phyloP scores from a whole-genome alignment of 75 land plant genomes.

The Pinus taeda region DNA sequence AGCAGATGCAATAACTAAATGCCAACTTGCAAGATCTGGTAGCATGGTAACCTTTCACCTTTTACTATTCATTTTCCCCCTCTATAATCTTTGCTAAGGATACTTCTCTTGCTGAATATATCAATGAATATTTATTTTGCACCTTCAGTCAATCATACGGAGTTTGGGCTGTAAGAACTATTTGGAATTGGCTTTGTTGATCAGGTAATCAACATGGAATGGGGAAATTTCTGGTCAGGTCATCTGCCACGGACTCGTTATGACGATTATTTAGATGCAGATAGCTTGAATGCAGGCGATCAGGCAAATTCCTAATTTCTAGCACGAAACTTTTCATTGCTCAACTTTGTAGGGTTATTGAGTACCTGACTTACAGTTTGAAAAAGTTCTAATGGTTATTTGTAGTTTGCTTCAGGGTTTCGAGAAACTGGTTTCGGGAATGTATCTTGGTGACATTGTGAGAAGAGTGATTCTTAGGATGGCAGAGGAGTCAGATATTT shows the following conservation, averaged over 20 bases:
- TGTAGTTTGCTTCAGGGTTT: constrained; percentile 61
- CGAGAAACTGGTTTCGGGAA: constrained; percentile 96
- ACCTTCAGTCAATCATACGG: not conserved
- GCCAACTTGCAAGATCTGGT: constrained; percentile 71
- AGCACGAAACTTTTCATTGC: not conserved
- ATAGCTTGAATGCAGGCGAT: constrained; percentile 77
- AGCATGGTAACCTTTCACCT: constrained; percentile 52
- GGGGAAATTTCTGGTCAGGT: constrained; percentile 97
- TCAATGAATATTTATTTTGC: not conserved
- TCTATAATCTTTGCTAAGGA: not conserved
- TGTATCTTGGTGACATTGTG: constrained; percentile 96
- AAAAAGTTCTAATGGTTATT: not conserved
- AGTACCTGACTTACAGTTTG: not conserved
- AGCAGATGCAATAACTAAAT: constrained; percentile 79
- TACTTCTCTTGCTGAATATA: not conserved
- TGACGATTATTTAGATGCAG: constrained; percentile 85
- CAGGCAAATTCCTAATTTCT: constrained; percentile 39
- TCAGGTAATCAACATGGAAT: constrained; percentile 95
- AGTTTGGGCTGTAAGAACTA: not conserved
- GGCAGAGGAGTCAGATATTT: constrained; percentile 61
- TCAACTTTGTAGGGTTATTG: not conserved
- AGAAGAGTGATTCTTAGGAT: constrained; percentile 81
- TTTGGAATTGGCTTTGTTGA: constrained; percentile 2
- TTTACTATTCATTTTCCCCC: not conserved
- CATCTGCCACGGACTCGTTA: constrained; percentile 86